These are phyloP conservation scores for Hamamelis virginiana DNA, from an alignment of 164 flowering plant species.

Conservation along the genomic window DNA sequence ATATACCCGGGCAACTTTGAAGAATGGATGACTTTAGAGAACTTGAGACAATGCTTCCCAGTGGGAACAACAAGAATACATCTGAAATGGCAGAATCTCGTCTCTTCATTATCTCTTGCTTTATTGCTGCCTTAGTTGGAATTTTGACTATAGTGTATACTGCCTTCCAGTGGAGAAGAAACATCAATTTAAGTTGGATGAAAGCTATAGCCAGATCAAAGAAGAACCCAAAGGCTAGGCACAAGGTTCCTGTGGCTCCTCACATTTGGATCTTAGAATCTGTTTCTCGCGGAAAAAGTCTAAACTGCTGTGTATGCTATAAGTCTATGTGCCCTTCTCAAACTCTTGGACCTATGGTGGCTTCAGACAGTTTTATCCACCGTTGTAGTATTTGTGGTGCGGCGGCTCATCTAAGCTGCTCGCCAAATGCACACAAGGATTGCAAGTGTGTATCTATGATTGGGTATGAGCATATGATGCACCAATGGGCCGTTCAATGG, in stretches of 20 bases:
- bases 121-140: conserved; percentile 71
- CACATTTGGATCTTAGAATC: conserved; percentile 81
- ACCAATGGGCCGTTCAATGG: conserved; percentile 97
- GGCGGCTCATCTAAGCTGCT: conserved; percentile 79
- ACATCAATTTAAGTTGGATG: conserved; percentile 84
- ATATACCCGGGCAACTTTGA: conserved; percentile 10
- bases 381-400: conserved; percentile 80
- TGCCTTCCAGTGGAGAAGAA: conserved; percentile 92
- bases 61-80: conserved; percentile 42
- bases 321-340: conserved; percentile 74
- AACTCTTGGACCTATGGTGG: conserved; percentile 68
- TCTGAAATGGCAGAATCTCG: conserved; percentile 55
- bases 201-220: conserved; percentile 88
- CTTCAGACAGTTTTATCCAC: conserved; percentile 70
- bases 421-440: conserved; percentile 74
- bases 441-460: conserved; percentile 92
- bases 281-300: conserved; percentile 69
- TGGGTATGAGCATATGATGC: conserved; percentile 70
- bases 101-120: conserved; percentile 57
- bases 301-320: conserved; percentile 91
- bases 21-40: conserved; percentile 58
- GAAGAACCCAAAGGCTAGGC: conserved; percentile 70
- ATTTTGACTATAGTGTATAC: conserved; percentile 74
- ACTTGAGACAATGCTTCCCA: conserved; percentile 25
- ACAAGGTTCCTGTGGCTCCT: conserved; percentile 63